These are phyloP conservation scores for Epichloe festucae DNA, from an alignment of 2,329 filamentous ascomycete genomes.

Conservation along the genomic window DNA sequence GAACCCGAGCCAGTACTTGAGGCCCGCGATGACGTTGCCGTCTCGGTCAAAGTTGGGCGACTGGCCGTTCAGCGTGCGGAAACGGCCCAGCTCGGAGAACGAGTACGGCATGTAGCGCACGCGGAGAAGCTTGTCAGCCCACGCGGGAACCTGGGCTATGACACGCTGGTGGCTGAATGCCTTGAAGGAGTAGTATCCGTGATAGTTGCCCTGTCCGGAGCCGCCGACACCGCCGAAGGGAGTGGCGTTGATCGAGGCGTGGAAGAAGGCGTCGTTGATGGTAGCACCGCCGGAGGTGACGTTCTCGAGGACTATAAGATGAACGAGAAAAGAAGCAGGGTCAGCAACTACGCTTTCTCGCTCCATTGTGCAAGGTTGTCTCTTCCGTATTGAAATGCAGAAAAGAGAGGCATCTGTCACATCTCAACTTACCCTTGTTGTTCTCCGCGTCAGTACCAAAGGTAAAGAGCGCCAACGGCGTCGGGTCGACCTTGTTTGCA, in stretches of 20 bases:
- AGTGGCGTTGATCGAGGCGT: slow-evolving; percentile 26
- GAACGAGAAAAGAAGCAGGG: not conserved
- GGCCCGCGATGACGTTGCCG: slow-evolving; percentile 36
- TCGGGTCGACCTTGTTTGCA: slow-evolving; percentile 69
- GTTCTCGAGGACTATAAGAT: slow-evolving; percentile 18
- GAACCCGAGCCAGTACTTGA: slow-evolving; percentile 41
- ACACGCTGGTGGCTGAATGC: slow-evolving; percentile 27
- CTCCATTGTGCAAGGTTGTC: too few relatives aligned
- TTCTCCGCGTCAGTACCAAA: slow-evolving; percentile 76
- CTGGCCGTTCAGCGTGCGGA: slow-evolving; percentile 27
- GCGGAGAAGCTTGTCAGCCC: slow-evolving; percentile 39
- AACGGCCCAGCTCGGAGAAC: slow-evolving; percentile 29
- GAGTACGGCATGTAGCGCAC: slow-evolving; percentile 56
- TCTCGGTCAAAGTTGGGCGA: slow-evolving; percentile 51
- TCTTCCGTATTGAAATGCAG: not conserved
- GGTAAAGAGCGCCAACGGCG: slow-evolving; percentile 70
- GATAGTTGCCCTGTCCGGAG: slow-evolving; percentile 35
- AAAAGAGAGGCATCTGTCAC: not conserved
- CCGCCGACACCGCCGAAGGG: slow-evolving; percentile 38
- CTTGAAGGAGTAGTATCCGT: slow-evolving; percentile 34
- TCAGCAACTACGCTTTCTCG: not conserved
- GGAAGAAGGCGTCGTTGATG: slow-evolving; percentile 35
- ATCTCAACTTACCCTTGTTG: slow-evolving; percentile 44
- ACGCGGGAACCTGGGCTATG: slow-evolving; percentile 23
- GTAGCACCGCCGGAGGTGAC: slow-evolving; percentile 37